Conservation (phyloP, 257 asterid genomes). For the Cordia subcordata region DNA sequence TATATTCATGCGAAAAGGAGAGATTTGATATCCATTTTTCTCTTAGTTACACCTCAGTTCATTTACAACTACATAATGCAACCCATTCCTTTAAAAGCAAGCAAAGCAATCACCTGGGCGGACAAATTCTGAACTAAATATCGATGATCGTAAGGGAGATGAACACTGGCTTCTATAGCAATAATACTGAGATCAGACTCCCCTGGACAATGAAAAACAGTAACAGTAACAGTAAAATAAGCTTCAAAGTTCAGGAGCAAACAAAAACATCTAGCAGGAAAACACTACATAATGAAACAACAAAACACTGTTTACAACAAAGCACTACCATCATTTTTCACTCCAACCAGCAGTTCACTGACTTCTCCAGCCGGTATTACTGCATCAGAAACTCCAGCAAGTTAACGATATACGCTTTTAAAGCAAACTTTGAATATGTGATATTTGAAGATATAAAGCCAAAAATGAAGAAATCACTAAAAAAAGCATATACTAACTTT, state of each 20-base stretch:
- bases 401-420: too few relatives aligned
- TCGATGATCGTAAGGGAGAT: constrained; percentile 72
- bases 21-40: too few relatives aligned
- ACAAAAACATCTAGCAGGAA: not conserved
- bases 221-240: not conserved
- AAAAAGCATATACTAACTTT: constrained; percentile 31
- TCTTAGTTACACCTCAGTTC: too few relatives aligned
- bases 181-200: constrained; percentile 55
- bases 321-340: constrained; percentile 79
- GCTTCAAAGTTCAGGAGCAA: not conserved
- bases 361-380: constrained; percentile 84
- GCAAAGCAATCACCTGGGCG: constrained; percentile 48
- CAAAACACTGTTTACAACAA: not conserved
- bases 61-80: too few relatives aligned
- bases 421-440: not conserved
- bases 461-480: not conserved
- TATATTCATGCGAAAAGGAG: too few relatives aligned
- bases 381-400: constrained; percentile 31
- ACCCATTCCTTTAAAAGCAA: too few relatives aligned
- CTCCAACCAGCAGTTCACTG: constrained; percentile 82
- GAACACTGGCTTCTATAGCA: constrained; percentile 84
- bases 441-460: not conserved
- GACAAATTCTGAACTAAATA: constrained; percentile 89
- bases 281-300: not conserved
- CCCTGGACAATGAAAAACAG: too few relatives aligned